These are phyloP conservation scores for Nakataea oryzae DNA, from an alignment of 2,329 filamentous ascomycete genomes.

Conservation along the genomic window DNA sequence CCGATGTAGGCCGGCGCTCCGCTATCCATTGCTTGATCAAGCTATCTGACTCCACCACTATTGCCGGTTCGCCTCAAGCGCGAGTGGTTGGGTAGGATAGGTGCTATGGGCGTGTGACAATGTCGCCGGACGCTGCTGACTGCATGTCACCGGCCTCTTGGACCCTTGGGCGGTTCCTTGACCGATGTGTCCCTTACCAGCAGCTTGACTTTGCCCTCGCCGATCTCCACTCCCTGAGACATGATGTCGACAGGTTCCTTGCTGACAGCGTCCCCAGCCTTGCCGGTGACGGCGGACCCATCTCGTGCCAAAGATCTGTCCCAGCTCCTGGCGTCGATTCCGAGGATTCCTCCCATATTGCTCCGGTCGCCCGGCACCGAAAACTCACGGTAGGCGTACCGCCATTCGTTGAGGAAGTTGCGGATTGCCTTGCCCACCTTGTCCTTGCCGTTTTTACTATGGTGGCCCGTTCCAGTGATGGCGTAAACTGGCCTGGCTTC, in stretches of 20 bases:
- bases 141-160: conserved; percentile 11
- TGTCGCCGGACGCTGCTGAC: not conserved
- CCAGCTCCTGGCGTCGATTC: conserved; percentile 57
- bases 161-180: conserved; percentile 42
- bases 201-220: conserved; percentile 55
- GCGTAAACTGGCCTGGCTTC: conserved; percentile 76
- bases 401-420: conserved; percentile 87
- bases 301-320: conserved; percentile 49
- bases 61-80: not conserved
- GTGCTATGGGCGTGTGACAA: not conserved
- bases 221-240: conserved; percentile 57
- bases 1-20: not conserved
- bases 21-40: not conserved
- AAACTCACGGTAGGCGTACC: conserved; percentile 92
- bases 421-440: conserved; percentile 94
- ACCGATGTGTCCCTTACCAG: conserved; percentile 42
- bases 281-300: not conserved
- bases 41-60: not conserved
- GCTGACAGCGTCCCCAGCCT: conserved; percentile 24
- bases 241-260: conserved; percentile 44
- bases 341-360: conserved; percentile 66
- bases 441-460: conserved; percentile 97
- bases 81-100: not conserved
- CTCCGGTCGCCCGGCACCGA: conserved; percentile 87
- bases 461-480: conserved; percentile 92